Evolutionary conservation across 352 stramenopile species (phyloP).

Genomic region (Phytophthora cryptogea): DNA sequence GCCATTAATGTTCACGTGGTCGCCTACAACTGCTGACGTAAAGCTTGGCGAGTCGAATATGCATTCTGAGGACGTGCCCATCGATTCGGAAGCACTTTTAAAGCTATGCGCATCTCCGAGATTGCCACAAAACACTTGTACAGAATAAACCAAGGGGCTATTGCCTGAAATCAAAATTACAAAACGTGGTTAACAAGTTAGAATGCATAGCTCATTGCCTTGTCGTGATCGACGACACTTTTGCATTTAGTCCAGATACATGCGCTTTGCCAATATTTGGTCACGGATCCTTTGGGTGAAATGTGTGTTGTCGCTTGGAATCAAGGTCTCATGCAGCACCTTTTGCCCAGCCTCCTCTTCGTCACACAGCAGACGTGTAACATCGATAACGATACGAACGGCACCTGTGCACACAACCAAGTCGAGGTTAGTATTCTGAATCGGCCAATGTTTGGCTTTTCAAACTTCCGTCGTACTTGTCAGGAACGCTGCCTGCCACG

Average conservation of each 20-base stretch:
- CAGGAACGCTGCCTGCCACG: slow-evolving; percentile 73
- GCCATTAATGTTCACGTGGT: slow-evolving; percentile 12
- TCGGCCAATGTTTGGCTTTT: neutral
- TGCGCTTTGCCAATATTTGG: slow-evolving; percentile 21
- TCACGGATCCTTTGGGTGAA: slow-evolving; percentile 31
- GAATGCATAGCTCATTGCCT: neutral
- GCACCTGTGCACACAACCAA: slow-evolving; percentile 18
- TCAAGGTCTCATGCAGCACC: slow-evolving; percentile 13
- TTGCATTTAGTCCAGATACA: slow-evolving; percentile 26
- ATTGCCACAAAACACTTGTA: slow-evolving; percentile 9
- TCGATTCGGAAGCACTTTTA: neutral
- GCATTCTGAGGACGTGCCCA: neutral
- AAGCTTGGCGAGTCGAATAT: neutral
- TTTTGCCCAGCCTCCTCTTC: slow-evolving; percentile 4
- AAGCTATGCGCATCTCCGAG: slow-evolving; percentile 15
- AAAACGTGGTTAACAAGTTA: neutral
- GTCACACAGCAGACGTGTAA: slow-evolving; percentile 28
- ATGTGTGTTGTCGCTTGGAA: slow-evolving; percentile 24
- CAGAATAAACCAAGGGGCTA: slow-evolving; percentile 2
- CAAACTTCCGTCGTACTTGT: slow-evolving; percentile 50
- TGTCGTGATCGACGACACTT: neutral
- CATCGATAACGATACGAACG: slow-evolving; percentile 35
- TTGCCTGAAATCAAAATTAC: neutral
- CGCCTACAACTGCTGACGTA: neutral
- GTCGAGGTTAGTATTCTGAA: neutral